A percentile compares a stretch with the other conserved stretches of the same genome.
Evolutionary conservation across 228 moss, liverwort and hornwort genomes (phyloP).

Genomic region (Sphagnum fallax): DNA sequence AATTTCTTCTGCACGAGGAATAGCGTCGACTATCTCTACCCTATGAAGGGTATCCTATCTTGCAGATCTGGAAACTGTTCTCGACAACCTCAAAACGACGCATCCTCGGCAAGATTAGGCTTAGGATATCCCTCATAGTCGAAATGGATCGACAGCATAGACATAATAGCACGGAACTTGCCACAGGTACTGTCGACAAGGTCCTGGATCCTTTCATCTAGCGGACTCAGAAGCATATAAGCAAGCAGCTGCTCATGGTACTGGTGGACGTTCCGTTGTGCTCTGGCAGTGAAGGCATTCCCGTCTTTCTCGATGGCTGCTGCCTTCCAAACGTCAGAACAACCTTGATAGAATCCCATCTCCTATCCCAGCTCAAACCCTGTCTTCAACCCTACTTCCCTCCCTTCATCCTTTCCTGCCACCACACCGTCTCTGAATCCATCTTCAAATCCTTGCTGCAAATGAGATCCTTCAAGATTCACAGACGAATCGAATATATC

Average conservation of each 20-base stretch:
- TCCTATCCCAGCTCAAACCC: conserved; percentile 84
- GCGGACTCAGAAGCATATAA: conserved; percentile 59
- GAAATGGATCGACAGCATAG: conserved; percentile 59
- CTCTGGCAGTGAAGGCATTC: conserved; percentile 50
- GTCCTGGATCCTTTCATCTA: conserved; percentile 76
- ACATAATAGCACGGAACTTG: conserved; percentile 75
- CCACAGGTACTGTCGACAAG: conserved; percentile 57
- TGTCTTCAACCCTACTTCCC: conserved; percentile 80
- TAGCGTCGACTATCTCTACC: too few species aligned
- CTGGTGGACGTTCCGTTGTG: conserved; percentile 62
- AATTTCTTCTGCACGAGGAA: too few species aligned
- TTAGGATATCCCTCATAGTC: conserved; percentile 60
- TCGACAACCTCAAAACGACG: conserved; percentile 12
- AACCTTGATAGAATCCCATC: conserved; percentile 23
- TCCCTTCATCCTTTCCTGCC: conserved; percentile 69
- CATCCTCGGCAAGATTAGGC: conserved; percentile 36
- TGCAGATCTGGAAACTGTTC: too few species aligned
- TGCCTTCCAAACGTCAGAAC: conserved; percentile 65
- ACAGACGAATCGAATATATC: conserved; percentile 83
- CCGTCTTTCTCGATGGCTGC: conserved; percentile 21
- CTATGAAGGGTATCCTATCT: too few species aligned
- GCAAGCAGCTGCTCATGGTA: conserved; percentile 51
- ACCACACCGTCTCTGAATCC: conserved; percentile 65
- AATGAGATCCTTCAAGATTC: conserved; percentile 64
- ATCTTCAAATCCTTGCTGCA: conserved; percentile 70